Conservation (phyloP, 208 protist species). For the Endotrypanum monterogeii region DNA sequence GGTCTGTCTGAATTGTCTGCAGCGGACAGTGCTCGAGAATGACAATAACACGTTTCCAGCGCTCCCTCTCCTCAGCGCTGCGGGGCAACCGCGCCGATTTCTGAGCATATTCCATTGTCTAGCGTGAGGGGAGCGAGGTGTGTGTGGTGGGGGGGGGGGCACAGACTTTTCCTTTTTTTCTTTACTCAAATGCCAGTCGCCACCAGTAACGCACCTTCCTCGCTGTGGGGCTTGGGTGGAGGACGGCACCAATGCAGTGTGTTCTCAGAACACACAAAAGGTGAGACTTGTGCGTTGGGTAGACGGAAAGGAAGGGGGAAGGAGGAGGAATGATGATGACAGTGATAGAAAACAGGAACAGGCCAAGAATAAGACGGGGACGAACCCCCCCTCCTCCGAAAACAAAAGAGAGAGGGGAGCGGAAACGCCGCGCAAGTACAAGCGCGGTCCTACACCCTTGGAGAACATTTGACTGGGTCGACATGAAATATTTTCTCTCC, state of each 20-base stretch:
- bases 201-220: not conserved
- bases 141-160: not conserved
- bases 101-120: slow-evolving; percentile 76
- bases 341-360: not conserved
- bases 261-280: no score
- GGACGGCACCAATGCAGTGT: no score
- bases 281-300: not conserved
- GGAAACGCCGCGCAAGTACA: not conserved
- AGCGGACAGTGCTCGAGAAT: slow-evolving; percentile 95
- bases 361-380: no score
- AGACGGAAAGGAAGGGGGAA: not conserved
- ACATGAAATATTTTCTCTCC: not conserved
- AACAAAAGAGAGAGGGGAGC: not conserved
- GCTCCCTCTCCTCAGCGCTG: slow-evolving; percentile 86
- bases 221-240: no score
- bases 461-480: not conserved
- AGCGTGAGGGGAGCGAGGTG: not conserved
- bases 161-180: not conserved
- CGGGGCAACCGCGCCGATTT: slow-evolving; percentile 86
- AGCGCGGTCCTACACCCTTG: not conserved
- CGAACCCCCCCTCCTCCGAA: no score
- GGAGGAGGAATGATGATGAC: not conserved
- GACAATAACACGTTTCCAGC: slow-evolving; percentile 93
- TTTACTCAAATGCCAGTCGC: not conserved
- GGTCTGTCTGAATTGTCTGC: slow-evolving; percentile 93